Evolutionary conservation across 2,329 filamentous ascomycete species (phyloP).

Genomic region (Pseudogymnoascus pannorum): DNA sequence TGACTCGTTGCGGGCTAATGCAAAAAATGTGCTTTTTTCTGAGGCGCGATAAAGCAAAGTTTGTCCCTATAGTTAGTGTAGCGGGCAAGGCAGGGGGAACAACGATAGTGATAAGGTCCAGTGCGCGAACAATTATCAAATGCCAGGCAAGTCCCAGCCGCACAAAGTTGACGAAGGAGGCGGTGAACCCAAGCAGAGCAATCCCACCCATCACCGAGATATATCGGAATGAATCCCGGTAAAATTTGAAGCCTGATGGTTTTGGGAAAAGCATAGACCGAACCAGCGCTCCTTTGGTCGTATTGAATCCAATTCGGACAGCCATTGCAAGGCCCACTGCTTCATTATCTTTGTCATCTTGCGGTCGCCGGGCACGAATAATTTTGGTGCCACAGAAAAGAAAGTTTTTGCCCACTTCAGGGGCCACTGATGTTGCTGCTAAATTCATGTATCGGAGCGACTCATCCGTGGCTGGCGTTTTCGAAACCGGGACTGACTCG

Average conservation of each 20-base stretch:
- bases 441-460: slow-evolving; percentile 70
- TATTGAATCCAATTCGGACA: slow-evolving; percentile 91
- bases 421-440: slow-evolving; percentile 71
- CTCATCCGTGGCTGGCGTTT: slow-evolving; percentile 75
- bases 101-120: slow-evolving; percentile 96
- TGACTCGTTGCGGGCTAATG: slow-evolving; percentile 94
- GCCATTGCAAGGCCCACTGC: slow-evolving; percentile 88
- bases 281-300: slow-evolving; percentile 90
- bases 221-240: slow-evolving; percentile 93
- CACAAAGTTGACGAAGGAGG: slow-evolving; percentile 89
- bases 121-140: slow-evolving; percentile 80
- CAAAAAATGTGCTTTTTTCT: slow-evolving; percentile 92
- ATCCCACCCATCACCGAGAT: slow-evolving; percentile 93
- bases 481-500: slow-evolving; percentile 95
- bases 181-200: slow-evolving; percentile 78
- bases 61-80: slow-evolving; percentile 92
- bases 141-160: slow-evolving; percentile 78
- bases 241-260: slow-evolving; percentile 97
- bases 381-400: slow-evolving; percentile 95
- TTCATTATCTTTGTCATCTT: slow-evolving; percentile 78
- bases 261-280: slow-evolving; percentile 98
- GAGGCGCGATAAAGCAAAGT: slow-evolving; percentile 80
- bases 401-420: slow-evolving; percentile 80
- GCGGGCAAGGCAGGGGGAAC: slow-evolving; percentile 92
- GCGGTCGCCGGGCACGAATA: slow-evolving; percentile 78